phyloP scores from a whole-genome alignment of 495 filamentous ascomycete genomes.

The Copromyces sp. region DNA sequence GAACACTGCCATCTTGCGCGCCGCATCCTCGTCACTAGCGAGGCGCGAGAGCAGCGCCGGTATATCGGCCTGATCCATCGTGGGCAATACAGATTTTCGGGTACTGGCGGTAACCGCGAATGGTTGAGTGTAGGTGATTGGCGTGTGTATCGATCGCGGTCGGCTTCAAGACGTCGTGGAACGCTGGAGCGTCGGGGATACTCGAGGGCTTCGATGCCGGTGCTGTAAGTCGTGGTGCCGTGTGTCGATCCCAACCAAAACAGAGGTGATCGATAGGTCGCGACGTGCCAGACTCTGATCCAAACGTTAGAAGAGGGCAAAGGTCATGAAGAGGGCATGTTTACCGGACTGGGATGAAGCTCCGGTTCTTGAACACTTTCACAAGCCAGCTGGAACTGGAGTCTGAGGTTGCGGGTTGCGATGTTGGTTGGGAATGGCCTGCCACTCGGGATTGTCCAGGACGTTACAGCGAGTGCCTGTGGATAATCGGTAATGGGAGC shows the following conservation, averaged over 20 bases:
- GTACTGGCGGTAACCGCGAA: background rate
- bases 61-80: constrained; percentile 46
- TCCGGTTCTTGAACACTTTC: background rate
- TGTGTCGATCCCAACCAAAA: background rate
- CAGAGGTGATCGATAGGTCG: background rate
- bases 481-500: background rate
- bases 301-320: background rate
- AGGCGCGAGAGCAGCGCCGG: constrained; percentile 46
- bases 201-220: background rate
- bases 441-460: background rate
- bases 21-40: constrained; percentile 62
- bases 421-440: background rate
- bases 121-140: background rate
- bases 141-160: background rate
- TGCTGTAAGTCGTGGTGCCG: background rate
- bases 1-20: constrained; percentile 98
- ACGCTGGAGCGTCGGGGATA: background rate
- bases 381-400: background rate
- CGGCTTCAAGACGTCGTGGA: background rate
- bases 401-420: background rate
- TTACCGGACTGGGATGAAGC: background rate
- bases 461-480: background rate
- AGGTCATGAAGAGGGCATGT: background rate
- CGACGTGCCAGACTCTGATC: background rate
- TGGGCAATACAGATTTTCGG: background rate